phyloP scores from a whole-genome alignment of 148 eudicot genomes.

The Vaccinium myrtillus region DNA sequence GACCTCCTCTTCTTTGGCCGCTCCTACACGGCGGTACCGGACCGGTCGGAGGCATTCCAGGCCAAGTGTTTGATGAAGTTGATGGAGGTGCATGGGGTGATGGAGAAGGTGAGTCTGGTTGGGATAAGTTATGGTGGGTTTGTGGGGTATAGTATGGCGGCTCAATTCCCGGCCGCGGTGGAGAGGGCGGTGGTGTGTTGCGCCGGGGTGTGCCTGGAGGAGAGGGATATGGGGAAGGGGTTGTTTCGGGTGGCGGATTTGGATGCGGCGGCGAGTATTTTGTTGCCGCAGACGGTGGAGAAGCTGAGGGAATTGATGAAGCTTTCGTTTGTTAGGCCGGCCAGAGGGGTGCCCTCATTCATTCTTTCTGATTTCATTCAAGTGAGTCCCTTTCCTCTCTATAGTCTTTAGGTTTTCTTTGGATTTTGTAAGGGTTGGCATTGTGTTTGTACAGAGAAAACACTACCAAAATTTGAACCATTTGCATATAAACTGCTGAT shows the following conservation, averaged over 20 bases:
- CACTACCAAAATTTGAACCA: not conserved
- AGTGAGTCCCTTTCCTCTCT: constrained; percentile 34
- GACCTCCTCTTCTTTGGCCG: constrained; percentile 83
- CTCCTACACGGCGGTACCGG: constrained; percentile 51
- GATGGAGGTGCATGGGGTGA: constrained; percentile 57
- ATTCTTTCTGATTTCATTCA: constrained; percentile 65
- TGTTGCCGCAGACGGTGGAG: constrained; percentile 79
- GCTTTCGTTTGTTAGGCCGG: constrained; percentile 63
- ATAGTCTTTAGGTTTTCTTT: no score
- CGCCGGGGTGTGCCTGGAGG: constrained; percentile 83
- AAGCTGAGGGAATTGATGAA: constrained; percentile 64
- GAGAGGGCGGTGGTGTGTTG: constrained; percentile 79
- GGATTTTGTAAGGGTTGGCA: not conserved
- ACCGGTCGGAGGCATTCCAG: constrained; percentile 70
- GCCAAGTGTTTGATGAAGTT: constrained; percentile 66
- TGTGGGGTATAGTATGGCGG: constrained; percentile 80
- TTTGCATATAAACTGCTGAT: not conserved
- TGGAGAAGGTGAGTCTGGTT: constrained; percentile 50
- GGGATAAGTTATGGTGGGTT: constrained; percentile 96
- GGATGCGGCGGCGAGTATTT: constrained; percentile 61
- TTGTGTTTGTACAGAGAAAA: no score
- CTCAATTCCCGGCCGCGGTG: constrained; percentile 66
- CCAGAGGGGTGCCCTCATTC: constrained; percentile 55
- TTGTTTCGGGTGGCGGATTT: constrained; percentile 61
- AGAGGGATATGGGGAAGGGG: constrained; percentile 67